Base-by-base conservation (phyloP, 163 green algal species). In the Scenedesmus sp. region DNA sequence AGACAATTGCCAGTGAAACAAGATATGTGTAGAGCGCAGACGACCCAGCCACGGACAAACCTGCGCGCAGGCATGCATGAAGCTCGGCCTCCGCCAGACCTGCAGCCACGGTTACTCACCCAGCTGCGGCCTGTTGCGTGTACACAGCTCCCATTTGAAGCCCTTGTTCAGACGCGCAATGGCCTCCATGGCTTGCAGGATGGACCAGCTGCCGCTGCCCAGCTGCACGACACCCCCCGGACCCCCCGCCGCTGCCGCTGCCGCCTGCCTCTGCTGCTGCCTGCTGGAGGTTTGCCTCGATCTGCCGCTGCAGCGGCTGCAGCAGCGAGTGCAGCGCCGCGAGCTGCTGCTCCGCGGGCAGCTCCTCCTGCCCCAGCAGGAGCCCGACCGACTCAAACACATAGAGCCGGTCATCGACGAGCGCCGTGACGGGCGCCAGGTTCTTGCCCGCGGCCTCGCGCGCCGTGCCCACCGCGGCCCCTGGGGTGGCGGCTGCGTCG, bases 351-450 rank as follows among this genome's bases (percentile, higher is more conserved):
- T 96, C 93, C 9, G 95, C 84, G 0, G 81, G 82, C 37, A 98
- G 35, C 16, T 98, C 96, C 40, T 98, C 97, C 68, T 96, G 94
- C 0, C 97, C 97, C 89, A 99, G 56, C 91, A 99, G 93, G 81
- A 98, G 89, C 18, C 97, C 97, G 26, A 96, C 96, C 0, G 96
- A 96, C 91, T 99, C 97, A 93, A 98, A 99, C 51, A 97, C 96
- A 90, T 99, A 99, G 92, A 99, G 93, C 49, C 97, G 94, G 92
- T 99, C 97, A 86, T 99, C 97, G 20, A 96, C 87, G 22, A 93
- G 51, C 0, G 90, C 87, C 22, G 82, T 94, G 33, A 81, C 37
- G 2, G 91, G 88, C 44, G 91, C 85, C 0, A 86, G 35, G 18
- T n/a, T 33, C 37, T 83, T 83, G 15, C 24, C 61, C 2, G 35